Evolutionary conservation across 306 rosid genomes (phyloP).

Genomic region (Gillenia trifoliata): DNA sequence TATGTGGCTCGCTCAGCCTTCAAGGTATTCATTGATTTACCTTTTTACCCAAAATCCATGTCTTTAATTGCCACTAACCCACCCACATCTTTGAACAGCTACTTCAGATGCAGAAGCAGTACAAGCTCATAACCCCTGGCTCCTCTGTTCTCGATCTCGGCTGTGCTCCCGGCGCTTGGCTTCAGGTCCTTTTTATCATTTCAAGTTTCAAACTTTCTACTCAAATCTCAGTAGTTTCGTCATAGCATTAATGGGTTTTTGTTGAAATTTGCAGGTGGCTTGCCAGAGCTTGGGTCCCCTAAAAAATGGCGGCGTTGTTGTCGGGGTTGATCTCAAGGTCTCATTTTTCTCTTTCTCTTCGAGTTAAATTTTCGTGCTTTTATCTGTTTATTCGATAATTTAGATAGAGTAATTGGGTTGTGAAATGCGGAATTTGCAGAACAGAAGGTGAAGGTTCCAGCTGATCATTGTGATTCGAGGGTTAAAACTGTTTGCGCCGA

Average conservation of each 20-base stretch:
- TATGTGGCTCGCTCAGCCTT: conserved; percentile 95
- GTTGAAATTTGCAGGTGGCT: conserved; percentile 45
- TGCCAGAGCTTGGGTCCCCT: conserved; percentile 86
- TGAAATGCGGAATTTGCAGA: conserved; percentile 41
- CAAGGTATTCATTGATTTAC: conserved; percentile 28
- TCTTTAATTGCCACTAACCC: neutral
- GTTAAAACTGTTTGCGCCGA: conserved; percentile 72
- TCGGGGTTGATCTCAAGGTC: conserved; percentile 84
- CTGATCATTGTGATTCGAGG: conserved; percentile 72
- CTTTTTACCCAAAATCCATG: neutral
- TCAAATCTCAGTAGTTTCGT: neutral
- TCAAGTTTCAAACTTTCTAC: neutral
- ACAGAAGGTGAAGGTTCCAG: conserved; percentile 86
- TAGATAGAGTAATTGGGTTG: neutral
- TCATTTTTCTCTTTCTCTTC: neutral
- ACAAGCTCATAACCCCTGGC: conserved; percentile 56
- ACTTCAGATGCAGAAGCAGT: conserved; percentile 78
- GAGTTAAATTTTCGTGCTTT: neutral
- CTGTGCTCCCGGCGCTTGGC: conserved; percentile 97
- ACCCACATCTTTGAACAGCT: conserved; percentile 28
- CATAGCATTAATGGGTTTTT: neutral
- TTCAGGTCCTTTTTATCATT: conserved; percentile 44
- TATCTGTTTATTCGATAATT: neutral
- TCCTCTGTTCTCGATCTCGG: conserved; percentile 88
- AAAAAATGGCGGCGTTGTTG: conserved; percentile 53